Evolutionary conservation across 2,329 filamentous ascomycete genomes (phyloP), one percentile per base, ranked within the genome.

Genomic region (Hypoxylon sp.): DNA sequence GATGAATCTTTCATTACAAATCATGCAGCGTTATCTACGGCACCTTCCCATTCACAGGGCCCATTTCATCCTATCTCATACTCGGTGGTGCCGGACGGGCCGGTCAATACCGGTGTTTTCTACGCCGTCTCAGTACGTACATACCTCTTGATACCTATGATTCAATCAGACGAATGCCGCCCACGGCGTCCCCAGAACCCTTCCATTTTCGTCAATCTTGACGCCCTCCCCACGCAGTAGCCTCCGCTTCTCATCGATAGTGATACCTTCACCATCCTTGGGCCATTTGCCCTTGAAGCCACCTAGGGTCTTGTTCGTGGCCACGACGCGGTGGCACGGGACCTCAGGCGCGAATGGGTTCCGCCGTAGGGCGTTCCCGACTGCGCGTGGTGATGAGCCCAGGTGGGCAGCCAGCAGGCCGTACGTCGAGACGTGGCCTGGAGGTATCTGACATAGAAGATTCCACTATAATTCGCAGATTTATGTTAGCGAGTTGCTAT

Each of bases 321-420:
- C 91, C 48, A 96, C 86, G 21, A 95, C 90, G 8, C 93, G 86
- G 78, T 96, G 93, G 67, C 93, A 96, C 1, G 93, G 93, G 3
- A 76, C 75, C 32, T 87, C 85, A 0, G 93, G 93, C 12, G 93
- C 93, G 73, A 95, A 96, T 0, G 93, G 93, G 75, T 97, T 97
- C 8, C 85, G 82, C 16, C 91, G 86, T 74, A 96, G 82, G 1
- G 76, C 70, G 46, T 80, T 78, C n/a, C 80, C 74, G 0, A 78
- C 73, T 5, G 82, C 74, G 5, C 82, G 75, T 11, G 79, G 78
- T 29, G 78, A 80, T 25, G 80, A 79, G 21, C 70, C 78, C 50
- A 80, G 79, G 14, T 79, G 76, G 6, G 79, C 83, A 0, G 93
- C 88, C 56, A 97, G 82, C 1, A 90, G 83, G 2, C 87, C 90